Evolutionary conservation across 1,139 yeast species (phyloP).

Genomic region (Arxiozyma telluris): DNA sequence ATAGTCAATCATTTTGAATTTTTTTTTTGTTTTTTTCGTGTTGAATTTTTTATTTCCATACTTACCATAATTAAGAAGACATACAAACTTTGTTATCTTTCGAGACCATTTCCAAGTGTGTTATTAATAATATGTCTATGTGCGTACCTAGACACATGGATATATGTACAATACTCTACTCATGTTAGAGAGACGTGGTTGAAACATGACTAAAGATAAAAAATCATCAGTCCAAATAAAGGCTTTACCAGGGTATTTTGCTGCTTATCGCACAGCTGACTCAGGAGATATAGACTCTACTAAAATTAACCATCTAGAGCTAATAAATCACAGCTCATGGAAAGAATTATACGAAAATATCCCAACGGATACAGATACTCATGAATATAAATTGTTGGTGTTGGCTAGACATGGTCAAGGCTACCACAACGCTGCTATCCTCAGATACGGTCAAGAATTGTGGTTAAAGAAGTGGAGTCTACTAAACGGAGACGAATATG

Average conservation of each 20-base stretch:
- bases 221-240: background rate
- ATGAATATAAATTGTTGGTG: constrained; percentile 43
- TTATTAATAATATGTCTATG: too few species aligned
- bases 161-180: background rate
- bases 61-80: too few species aligned
- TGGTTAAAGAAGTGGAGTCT: constrained; percentile 58
- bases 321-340: constrained; percentile 39
- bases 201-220: background rate
- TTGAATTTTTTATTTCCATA: too few species aligned
- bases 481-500: constrained; percentile 30
- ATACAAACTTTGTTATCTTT: too few species aligned
- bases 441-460: constrained; percentile 44
- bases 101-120: too few species aligned
- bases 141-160: background rate
- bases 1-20: too few species aligned
- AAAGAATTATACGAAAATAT: constrained; percentile 26
- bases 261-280: constrained; percentile 11
- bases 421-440: constrained; percentile 55
- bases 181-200: background rate
- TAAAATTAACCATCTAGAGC: constrained; percentile 38
- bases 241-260: constrained; percentile 23
- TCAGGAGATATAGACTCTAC: constrained; percentile 13
- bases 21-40: too few species aligned
- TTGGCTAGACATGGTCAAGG: constrained; percentile 78
- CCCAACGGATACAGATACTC: constrained; percentile 15